Evolutionary conservation across 352 stramenopile species (phyloP), one percentile per base, ranked within the genome.

Genomic region (Globisporangium lucens): DNA sequence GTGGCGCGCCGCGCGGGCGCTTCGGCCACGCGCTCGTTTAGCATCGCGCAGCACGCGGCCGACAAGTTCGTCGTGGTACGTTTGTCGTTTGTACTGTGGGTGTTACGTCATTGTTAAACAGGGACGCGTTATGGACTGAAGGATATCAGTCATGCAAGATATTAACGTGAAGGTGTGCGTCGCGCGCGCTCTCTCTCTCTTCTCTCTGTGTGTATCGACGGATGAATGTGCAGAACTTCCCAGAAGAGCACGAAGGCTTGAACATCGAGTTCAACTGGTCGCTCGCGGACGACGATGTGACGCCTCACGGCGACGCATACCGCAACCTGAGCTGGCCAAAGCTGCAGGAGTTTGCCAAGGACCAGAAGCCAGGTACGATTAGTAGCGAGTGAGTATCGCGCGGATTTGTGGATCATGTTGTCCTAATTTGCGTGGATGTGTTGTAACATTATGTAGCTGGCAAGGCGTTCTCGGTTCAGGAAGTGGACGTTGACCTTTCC

Each of bases 231-330:
- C 46, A 91, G 83, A 77, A 90, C n/a, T 82, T 93, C 41, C 87
- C 87, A 5, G 63, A 92, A 65, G 82, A 93, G 72, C 82, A 87
- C 69, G 87, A 93, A 27, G 87, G 82, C 3, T 74, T 93, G 13
- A 87, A 93, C 76, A 91, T 93, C 38, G 85, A 95, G 67, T 93
- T 95, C 66, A 95, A 95, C 73, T 95, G 87, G 87, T 93, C 85
- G 63, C 74, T 95, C 4, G 87, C 82, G 0, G 77, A 90, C 47
- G 85, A 95, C 68, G 87, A 95, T 65, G 83, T 95, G 65, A 92
- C 83, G 59, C 83, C 87, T 53, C 79, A 89, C 66, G 83, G 85
- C 36, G 85, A 93, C 68, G 84, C 82, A 17, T 93, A 86, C 74
- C 83, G 80, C 57, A 95, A 95, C 75, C 75, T 93, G 38, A 78